These are phyloP conservation scores for Heliamphora exappendiculata DNA, from an alignment of 148 eudicot genomes.

Conservation along the genomic window DNA sequence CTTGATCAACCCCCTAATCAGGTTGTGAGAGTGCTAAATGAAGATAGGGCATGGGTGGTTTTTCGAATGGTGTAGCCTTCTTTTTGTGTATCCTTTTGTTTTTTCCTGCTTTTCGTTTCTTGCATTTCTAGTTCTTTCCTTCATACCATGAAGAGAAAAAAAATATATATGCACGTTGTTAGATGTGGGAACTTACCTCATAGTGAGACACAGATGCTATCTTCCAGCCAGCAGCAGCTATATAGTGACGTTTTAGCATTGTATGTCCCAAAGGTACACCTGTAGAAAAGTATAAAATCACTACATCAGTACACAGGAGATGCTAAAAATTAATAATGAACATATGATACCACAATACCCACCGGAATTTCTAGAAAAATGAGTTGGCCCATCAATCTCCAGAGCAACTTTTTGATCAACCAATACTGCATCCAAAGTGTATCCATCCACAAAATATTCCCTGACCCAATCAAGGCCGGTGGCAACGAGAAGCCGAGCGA, in stretches of 20 bases:
- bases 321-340: background rate
- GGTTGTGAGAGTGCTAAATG: too few species aligned
- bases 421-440: constrained; percentile 78
- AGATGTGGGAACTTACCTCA: constrained; percentile 41
- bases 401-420: constrained; percentile 68
- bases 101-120: too few species aligned
- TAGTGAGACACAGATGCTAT: constrained; percentile 61
- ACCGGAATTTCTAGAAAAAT: constrained; percentile 93
- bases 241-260: constrained; percentile 67
- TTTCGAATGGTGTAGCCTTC: too few species aligned
- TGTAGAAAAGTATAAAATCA: constrained; percentile 25
- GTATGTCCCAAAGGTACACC: constrained; percentile 92
- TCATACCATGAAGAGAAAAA: background rate
- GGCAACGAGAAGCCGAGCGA: constrained; percentile 65
- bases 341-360: constrained; percentile 9
- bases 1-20: too few species aligned
- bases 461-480: constrained; percentile 85
- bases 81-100: too few species aligned
- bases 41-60: too few species aligned
- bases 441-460: constrained; percentile 66
- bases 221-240: constrained; percentile 87
- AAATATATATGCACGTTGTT: too few species aligned
- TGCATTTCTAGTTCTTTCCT: too few species aligned
- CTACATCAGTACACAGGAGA: background rate
- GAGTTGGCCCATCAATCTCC: constrained; percentile 94